Percentiles rank a stretch among this genome's conserved stretches.
These are phyloP conservation scores for Coniochaeta prunicola DNA, from an alignment of 2,329 filamentous ascomycete genomes.

Conservation along the genomic window DNA sequence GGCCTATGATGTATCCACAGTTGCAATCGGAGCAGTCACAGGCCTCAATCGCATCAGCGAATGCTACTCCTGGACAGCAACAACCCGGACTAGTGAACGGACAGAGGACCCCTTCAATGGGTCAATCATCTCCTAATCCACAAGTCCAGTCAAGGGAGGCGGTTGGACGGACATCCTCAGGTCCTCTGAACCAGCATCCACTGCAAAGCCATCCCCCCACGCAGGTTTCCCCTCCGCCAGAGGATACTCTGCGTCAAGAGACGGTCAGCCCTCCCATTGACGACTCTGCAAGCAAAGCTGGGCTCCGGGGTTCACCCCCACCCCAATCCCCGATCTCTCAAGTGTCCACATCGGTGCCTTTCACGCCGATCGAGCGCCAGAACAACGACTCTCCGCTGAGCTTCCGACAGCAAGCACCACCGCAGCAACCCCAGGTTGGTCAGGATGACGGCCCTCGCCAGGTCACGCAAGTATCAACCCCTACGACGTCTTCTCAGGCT, in stretches of 20 bases:
- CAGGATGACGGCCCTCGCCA: neutral
- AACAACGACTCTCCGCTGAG: neutral
- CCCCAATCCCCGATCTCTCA: neutral
- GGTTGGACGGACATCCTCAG: neutral
- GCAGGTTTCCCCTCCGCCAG: neutral
- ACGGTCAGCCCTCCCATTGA: neutral
- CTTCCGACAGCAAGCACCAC: neutral
- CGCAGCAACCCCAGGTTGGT: neutral
- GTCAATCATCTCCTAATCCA: neutral
- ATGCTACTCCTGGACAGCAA: neutral
- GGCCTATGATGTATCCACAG: neutral
- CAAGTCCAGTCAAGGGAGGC: neutral
- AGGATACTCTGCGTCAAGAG: neutral
- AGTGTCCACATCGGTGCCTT: neutral
- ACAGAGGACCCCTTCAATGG: neutral
- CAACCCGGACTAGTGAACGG: neutral
- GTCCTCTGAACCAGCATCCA: conserved; percentile 1
- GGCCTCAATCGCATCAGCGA: neutral
- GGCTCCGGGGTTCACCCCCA: neutral
- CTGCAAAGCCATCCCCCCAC: neutral
- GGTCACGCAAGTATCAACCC: neutral
- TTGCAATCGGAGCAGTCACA: neutral
- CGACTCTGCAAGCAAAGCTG: neutral
- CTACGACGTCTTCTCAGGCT: neutral
- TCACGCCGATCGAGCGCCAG: neutral